These are phyloP conservation scores for Umbelopsis vinacea DNA, from an alignment of 192 early-diverging fungal genomes.

Conservation along the genomic window DNA sequence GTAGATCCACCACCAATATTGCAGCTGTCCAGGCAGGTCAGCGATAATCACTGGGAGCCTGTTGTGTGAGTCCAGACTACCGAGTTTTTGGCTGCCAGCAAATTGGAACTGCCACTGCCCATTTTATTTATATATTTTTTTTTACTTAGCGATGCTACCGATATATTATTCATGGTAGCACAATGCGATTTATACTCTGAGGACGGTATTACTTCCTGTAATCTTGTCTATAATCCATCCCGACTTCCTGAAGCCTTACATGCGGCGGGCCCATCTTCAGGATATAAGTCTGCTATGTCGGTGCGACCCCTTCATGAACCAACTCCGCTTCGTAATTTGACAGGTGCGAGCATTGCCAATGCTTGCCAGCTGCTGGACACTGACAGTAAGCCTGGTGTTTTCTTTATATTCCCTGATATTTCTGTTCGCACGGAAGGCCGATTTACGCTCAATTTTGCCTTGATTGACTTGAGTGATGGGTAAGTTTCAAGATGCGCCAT, in stretches of 20 bases:
- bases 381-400: constrained; percentile 62
- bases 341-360: constrained; percentile 65
- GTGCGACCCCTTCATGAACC: constrained; percentile 17
- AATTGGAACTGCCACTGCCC: too few relatives aligned
- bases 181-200: constrained; percentile 31
- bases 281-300: neutral
- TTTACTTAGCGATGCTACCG: constrained; percentile 14
- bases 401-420: constrained; percentile 75
- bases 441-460: constrained; percentile 68
- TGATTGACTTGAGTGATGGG: constrained; percentile 54
- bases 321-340: constrained; percentile 56
- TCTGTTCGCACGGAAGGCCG: constrained; percentile 72
- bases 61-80: constrained; percentile 32
- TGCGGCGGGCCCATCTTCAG: neutral
- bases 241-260: neutral
- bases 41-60: constrained; percentile 34
- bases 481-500: neutral
- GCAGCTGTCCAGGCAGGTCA: constrained; percentile 51
- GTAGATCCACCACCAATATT: constrained; percentile 71
- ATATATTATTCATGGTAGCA: constrained; percentile 21
- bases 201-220: constrained; percentile 4
- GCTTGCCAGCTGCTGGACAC: constrained; percentile 69
- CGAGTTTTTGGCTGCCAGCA: too few relatives aligned
- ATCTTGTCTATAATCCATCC: constrained; percentile 18
- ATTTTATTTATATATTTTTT: neutral